A percentile compares a stretch with the other conserved stretches of the same genome.
Evolutionary conservation across 2,329 filamentous ascomycete species (phyloP).

Genomic region (Graphilbum ipis-grandicollis): DNA sequence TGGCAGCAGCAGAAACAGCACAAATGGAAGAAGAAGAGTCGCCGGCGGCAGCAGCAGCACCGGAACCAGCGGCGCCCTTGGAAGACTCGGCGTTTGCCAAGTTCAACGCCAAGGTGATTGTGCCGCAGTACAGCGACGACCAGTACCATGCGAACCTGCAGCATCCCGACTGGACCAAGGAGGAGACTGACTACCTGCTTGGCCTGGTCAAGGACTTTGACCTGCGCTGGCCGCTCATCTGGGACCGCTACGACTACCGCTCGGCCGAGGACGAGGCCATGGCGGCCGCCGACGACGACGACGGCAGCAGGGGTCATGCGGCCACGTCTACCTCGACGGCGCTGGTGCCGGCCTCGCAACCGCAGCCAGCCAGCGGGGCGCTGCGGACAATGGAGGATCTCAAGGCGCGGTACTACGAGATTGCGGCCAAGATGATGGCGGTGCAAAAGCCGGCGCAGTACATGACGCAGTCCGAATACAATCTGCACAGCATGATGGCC

Average conservation of each 20-base stretch:
- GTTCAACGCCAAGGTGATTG: conserved; percentile 66
- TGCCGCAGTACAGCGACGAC: conserved; percentile 71
- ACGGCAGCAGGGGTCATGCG: too few species aligned
- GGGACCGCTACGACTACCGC: conserved; percentile 75
- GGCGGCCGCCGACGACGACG: background rate
- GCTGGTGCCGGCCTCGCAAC: conserved; percentile 31
- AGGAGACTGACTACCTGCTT: conserved; percentile 88
- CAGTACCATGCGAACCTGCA: conserved; percentile 65
- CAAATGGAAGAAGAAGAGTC: background rate
- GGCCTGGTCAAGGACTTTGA: conserved; percentile 60
- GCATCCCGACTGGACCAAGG: conserved; percentile 67
- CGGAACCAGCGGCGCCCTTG: conserved; percentile 10
- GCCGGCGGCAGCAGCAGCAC: background rate
- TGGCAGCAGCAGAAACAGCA: background rate
- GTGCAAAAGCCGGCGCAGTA: conserved; percentile 62
- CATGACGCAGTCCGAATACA: conserved; percentile 78
- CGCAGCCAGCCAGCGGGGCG: conserved; percentile 5
- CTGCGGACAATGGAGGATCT: conserved; percentile 69
- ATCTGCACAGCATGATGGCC: conserved; percentile 65
- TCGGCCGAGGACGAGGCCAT: conserved; percentile 26
- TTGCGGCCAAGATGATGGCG: conserved; percentile 69
- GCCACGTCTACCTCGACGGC: conserved; percentile 24
- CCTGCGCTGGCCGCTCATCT: conserved; percentile 78
- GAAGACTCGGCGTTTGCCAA: conserved; percentile 61
- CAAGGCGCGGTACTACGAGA: conserved; percentile 78